Conservation (phyloP, 257 asterid genomes). For the Solanum chaucha region DNA sequence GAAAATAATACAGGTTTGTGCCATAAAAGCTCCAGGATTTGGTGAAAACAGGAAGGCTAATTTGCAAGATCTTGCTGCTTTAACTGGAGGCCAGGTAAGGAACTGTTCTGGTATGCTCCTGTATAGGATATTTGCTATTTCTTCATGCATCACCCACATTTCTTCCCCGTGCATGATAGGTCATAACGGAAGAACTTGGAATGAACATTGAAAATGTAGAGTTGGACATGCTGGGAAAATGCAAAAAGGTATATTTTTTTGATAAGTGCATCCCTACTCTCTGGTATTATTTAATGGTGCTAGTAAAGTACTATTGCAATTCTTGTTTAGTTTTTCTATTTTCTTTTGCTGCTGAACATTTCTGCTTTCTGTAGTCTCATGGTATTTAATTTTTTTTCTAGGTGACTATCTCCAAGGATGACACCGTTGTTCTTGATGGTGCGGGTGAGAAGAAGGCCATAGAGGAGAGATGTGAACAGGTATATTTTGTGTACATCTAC, state of each 20-base stretch:
- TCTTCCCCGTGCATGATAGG: conserved; percentile 5
- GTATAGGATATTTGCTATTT: not conserved
- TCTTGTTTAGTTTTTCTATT: not conserved
- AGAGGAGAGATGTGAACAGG: conserved; percentile 52
- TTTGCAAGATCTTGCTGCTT: conserved; percentile 43
- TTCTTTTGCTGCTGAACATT: not conserved
- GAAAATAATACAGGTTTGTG: conserved; percentile 34
- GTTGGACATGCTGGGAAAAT: conserved; percentile 36
- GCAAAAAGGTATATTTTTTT: conserved; percentile 31
- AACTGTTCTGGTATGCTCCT: not conserved
- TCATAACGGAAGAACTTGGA: conserved; percentile 45
- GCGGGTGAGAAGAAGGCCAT: conserved; percentile 38
- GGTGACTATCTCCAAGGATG: conserved; percentile 44
- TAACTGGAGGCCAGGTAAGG: conserved; percentile 53
- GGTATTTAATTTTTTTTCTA: not conserved
- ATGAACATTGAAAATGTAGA: conserved; percentile 33
- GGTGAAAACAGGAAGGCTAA: conserved; percentile 50
- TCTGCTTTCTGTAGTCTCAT: not conserved
- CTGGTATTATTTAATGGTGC: not conserved
- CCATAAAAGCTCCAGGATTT: conserved; percentile 61
- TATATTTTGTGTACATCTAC: not conserved
- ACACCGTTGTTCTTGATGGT: conserved; percentile 44
- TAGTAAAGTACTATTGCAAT: not conserved
- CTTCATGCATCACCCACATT: not conserved
- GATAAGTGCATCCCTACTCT: too few species aligned